Conservation (phyloP, 257 asterid genomes). For the Solanum bulbocastanum region DNA sequence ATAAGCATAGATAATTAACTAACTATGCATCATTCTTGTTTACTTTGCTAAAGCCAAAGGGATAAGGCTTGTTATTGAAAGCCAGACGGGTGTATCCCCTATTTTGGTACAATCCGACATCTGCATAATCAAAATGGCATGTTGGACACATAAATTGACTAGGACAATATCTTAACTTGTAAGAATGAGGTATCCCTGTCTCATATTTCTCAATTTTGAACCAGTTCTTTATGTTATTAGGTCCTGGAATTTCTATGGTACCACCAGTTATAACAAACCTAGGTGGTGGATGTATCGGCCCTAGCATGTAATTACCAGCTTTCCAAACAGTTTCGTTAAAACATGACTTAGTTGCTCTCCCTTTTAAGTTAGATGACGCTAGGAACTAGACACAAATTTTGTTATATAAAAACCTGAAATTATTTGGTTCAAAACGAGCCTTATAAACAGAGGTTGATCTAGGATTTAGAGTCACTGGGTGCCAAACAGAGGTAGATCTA, state of each 20-base stretch:
- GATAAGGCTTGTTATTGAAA: neutral
- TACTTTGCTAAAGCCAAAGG: neutral
- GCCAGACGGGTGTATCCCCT: neutral
- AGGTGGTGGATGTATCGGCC: neutral
- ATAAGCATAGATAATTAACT: neutral
- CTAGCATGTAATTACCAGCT: accelerated
- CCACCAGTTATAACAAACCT: neutral
- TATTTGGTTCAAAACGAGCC: no score
- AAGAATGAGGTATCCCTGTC: neutral
- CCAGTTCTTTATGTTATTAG: neutral
- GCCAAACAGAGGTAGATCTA: no score
- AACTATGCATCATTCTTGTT: neutral
- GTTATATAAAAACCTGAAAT: no score
- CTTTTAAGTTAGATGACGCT: no score
- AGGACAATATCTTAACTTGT: neutral
- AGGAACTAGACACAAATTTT: no score
- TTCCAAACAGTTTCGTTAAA: neutral
- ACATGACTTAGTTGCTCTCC: neutral
- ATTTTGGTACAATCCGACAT: neutral
- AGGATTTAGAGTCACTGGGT: no score
- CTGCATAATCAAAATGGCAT: neutral
- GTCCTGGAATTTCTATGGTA: neutral
- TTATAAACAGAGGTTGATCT: no score
- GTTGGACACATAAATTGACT: neutral
- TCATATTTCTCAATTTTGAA: neutral